phyloP scores from a whole-genome alignment of 2,329 filamentous ascomycete species.

The Apiospora aurea region DNA sequence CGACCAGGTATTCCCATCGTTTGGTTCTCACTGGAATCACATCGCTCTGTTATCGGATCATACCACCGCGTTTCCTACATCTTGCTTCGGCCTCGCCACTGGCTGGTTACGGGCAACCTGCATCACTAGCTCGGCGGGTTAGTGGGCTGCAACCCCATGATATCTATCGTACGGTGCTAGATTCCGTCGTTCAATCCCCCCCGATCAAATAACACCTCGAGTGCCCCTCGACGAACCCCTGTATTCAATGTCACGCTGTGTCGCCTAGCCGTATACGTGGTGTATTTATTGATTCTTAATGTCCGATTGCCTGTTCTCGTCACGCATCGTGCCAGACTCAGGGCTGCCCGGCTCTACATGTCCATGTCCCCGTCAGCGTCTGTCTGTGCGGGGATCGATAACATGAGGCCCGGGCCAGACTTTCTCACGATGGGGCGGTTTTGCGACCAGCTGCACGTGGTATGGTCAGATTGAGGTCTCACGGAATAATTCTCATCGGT shows the following conservation, averaged over 20 bases:
- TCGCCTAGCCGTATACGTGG: neutral
- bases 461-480: neutral
- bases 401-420: neutral
- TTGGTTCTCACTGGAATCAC: neutral
- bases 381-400: neutral
- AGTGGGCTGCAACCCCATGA: neutral
- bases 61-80: neutral
- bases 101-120: neutral
- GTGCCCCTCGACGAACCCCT: neutral
- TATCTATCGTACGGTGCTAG: neutral
- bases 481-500: constrained; percentile 3
- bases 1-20: neutral
- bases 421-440: neutral
- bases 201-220: neutral
- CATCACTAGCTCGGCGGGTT: neutral
- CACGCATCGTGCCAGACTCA: neutral
- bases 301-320: neutral
- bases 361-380: neutral
- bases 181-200: neutral
- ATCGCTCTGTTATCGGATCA: neutral
- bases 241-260: neutral
- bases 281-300: neutral
- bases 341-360: neutral
- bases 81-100: neutral
- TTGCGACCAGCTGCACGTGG: neutral